Evolutionary conservation across 257 asterid genomes (phyloP).

Genomic region (Penstemon barbatus): DNA sequence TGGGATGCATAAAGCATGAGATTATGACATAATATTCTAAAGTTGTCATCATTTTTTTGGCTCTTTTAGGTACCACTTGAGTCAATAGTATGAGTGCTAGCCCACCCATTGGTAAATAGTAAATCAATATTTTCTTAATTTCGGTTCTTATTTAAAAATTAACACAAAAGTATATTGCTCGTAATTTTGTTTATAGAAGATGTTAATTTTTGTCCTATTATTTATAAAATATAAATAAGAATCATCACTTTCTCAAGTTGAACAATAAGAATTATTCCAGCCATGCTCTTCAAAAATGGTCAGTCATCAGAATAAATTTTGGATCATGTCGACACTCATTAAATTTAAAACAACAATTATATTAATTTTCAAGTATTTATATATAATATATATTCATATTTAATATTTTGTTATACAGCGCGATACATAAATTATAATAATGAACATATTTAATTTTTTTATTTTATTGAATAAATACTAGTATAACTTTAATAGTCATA

Average conservation of each 20-base stretch:
- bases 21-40: slow-evolving; percentile 20
- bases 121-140: not conserved
- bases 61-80: not conserved
- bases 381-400: too few relatives aligned
- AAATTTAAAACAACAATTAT: too few relatives aligned
- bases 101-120: not conserved
- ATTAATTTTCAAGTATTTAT: too few relatives aligned
- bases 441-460: too few relatives aligned
- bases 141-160: slow-evolving; percentile 9
- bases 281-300: too few relatives aligned
- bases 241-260: not conserved
- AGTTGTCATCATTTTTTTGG: slow-evolving; percentile 17
- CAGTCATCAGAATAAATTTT: too few relatives aligned
- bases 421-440: too few relatives aligned
- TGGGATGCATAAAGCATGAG: not conserved
- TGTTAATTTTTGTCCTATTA: not conserved
- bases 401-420: too few relatives aligned
- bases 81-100: not conserved
- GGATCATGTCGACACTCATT: too few relatives aligned
- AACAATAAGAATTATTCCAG: not conserved
- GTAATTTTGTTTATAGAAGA: not conserved
- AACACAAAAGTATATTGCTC: not conserved
- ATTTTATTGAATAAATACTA: too few relatives aligned
- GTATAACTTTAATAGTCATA: too few relatives aligned
- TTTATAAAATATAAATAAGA: not conserved